These are phyloP conservation scores for Russula sp. DNA, from an alignment of 768 basidiomycete species.

Conservation along the genomic window DNA sequence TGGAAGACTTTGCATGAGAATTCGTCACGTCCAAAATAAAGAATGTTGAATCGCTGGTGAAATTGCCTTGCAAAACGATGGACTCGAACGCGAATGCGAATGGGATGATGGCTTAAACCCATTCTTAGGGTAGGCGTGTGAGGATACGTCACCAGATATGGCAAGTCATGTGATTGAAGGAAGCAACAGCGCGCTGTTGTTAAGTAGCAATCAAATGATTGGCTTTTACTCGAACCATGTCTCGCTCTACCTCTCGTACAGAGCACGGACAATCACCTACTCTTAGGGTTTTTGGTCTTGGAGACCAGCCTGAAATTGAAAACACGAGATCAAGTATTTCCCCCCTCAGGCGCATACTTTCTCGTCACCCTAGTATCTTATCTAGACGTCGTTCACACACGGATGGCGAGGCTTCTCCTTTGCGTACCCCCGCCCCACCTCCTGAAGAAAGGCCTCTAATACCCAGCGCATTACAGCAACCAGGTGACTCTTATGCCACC, in stretches of 20 bases:
- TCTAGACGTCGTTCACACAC: conserved; percentile 7
- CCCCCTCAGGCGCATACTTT: conserved; percentile 15
- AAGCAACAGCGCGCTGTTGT: too few relatives aligned
- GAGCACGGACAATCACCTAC: conserved; percentile 6
- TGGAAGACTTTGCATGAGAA: conserved; percentile 76
- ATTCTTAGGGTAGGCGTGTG: background rate
- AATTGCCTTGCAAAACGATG: background rate
- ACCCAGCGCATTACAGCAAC: conserved; percentile 61
- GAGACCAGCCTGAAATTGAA: conserved; percentile 4
- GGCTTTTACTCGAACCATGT: background rate
- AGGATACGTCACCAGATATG: background rate
- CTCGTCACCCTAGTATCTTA: conserved; percentile 19
- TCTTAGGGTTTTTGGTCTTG: conserved; percentile 13
- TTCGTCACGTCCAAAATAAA: conserved; percentile 85
- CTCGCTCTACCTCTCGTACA: conserved; percentile 12
- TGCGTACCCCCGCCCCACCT: background rate
- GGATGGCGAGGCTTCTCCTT: conserved; percentile 9
- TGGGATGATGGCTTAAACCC: too few relatives aligned
- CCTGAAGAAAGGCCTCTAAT: conserved; percentile 50
- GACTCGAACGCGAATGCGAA: too few relatives aligned
- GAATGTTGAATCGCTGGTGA: conserved; percentile 52
- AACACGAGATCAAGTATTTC: background rate
- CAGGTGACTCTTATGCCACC: conserved; percentile 63
- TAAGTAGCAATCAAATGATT: too few relatives aligned
- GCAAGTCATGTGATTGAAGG: too few relatives aligned